phyloP scores from a whole-genome alignment of 495 filamentous ascomycete species.

The Penicillium crystallinum region DNA sequence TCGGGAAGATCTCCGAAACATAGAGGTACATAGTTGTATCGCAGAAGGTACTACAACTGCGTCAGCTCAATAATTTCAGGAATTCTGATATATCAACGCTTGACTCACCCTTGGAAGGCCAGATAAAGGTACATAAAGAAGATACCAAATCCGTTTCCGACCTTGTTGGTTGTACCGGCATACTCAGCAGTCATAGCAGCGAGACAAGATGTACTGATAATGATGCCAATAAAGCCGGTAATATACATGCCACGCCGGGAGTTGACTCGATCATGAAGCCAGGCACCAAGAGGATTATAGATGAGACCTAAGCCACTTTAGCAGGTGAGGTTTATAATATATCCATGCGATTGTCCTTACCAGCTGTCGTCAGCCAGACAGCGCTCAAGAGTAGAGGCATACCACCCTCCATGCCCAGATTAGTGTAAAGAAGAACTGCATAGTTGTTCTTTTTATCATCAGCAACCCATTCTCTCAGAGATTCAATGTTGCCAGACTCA shows the following conservation, averaged over 20 bases:
- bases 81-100: background rate
- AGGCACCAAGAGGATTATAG: conserved; percentile 44
- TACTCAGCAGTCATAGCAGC: conserved; percentile 40
- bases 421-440: conserved; percentile 44
- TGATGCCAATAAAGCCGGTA: conserved; percentile 34
- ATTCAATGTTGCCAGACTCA: conserved; percentile 10
- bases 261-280: conserved; percentile 43
- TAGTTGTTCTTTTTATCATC: conserved; percentile 37
- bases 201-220: conserved; percentile 35
- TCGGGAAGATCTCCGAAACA: conserved; percentile 49
- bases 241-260: conserved; percentile 44
- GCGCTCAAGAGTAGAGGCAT: conserved; percentile 47
- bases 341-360: conserved; percentile 10
- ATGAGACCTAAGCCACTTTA: conserved; percentile 26
- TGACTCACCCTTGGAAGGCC: conserved; percentile 36
- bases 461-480: background rate
- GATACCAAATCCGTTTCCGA: conserved; percentile 41
- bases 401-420: conserved; percentile 38
- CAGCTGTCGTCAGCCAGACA: conserved; percentile 43
- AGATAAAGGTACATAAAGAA: conserved; percentile 47
- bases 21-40: conserved; percentile 51
- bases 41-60: conserved; percentile 32
- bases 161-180: conserved; percentile 39
- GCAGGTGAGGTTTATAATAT: conserved; percentile 4
- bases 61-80: background rate